These are phyloP conservation scores for Lichtheimia ramosa DNA, from an alignment of 371 early-diverging fungal species.

Conservation along the genomic window DNA sequence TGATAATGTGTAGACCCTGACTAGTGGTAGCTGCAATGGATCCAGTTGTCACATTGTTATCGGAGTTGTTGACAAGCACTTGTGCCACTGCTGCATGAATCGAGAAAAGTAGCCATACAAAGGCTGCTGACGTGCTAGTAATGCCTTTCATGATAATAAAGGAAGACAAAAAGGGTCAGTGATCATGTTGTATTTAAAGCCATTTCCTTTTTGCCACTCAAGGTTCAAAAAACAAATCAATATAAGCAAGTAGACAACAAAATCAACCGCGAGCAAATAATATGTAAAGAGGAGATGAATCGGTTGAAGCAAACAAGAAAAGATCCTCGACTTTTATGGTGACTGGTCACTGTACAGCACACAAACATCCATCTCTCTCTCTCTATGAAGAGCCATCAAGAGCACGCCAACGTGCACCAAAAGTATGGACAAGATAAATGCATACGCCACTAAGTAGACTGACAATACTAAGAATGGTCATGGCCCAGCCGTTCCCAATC, in stretches of 20 bases:
- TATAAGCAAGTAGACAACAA: too few species aligned
- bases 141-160: too few species aligned
- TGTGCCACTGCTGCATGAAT: not conserved
- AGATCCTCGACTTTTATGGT: not conserved
- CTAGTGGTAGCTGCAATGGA: not conserved
- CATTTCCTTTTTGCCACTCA: too few species aligned
- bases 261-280: conserved; percentile 10
- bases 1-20: conserved; percentile 11
- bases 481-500: conserved; percentile 51
- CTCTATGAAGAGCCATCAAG: not conserved
- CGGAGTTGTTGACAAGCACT: not conserved
- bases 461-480: conserved; percentile 34
- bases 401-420: conserved; percentile 19
- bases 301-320: not conserved
- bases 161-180: too few species aligned
- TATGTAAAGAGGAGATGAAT: not conserved
- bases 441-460: conserved; percentile 32
- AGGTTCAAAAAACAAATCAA: too few species aligned
- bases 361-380: not conserved
- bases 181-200: too few species aligned
- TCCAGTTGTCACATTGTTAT: not conserved
- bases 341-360: too few species aligned
- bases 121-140: not conserved
- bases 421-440: conserved; percentile 24
- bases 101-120: not conserved